These are phyloP conservation scores for Zygosaccharomyces kombuchaensis DNA, from an alignment of 805 yeast species.

Conservation along the genomic window DNA sequence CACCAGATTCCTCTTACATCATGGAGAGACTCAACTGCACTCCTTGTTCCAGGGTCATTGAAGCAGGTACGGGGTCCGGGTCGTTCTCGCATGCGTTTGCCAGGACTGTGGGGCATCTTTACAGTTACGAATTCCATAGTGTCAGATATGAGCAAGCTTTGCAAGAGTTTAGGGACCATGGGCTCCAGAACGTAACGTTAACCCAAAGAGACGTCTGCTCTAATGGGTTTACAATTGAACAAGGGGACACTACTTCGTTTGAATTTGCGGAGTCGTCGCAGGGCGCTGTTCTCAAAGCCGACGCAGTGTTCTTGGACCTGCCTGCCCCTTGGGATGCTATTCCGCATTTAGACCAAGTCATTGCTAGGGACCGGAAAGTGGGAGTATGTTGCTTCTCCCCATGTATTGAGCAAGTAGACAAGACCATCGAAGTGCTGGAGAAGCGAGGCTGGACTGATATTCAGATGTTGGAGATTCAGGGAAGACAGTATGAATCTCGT, in stretches of 20 bases:
- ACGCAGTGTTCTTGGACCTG: conserved; percentile 78
- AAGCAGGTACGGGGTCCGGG: conserved; percentile 98
- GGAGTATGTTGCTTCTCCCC: conserved; percentile 95
- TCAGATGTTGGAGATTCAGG: conserved; percentile 89
- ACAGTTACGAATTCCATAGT: conserved; percentile 88
- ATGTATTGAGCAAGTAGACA: conserved; percentile 93
- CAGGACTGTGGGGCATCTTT: conserved; percentile 74
- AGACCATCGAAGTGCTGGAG: conserved; percentile 72
- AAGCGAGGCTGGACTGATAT: conserved; percentile 76
- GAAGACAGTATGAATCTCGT: conserved; percentile 83
- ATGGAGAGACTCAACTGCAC: conserved; percentile 73
- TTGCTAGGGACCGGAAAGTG: conserved; percentile 49
- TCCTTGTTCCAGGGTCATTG: conserved; percentile 76
- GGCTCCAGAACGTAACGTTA: conserved; percentile 55
- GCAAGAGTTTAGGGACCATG: conserved; percentile 71
- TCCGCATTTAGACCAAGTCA: conserved; percentile 59
- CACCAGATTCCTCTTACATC: conserved; percentile 91
- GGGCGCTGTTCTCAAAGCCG: conserved; percentile 40
- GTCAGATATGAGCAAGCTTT: conserved; percentile 76
- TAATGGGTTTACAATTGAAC: conserved; percentile 64
- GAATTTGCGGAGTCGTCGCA: conserved; percentile 29
- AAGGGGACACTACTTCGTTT: conserved; percentile 25
- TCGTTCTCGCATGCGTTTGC: conserved; percentile 92
- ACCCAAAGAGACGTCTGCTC: conserved; percentile 93
- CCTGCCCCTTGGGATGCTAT: conserved; percentile 98